Conservation (phyloP, 2,329 filamentous ascomycete genomes). For the Sarocladium oryzae region DNA sequence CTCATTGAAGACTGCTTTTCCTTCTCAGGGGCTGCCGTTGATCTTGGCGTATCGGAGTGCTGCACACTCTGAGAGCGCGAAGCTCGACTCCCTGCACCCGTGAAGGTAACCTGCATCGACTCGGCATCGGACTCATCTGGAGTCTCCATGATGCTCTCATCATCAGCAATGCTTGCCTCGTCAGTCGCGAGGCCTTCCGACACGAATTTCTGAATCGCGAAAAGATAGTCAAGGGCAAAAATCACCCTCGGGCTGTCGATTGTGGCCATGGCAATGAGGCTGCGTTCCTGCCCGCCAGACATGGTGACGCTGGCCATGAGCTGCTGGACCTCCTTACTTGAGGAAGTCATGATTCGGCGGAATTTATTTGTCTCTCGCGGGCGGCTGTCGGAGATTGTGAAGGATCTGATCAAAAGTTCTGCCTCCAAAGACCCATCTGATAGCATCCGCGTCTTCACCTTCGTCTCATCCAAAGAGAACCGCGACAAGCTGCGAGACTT, state of each 20-base stretch:
- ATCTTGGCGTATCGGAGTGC: conserved; percentile 14
- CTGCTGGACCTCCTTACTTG: conserved; percentile 91
- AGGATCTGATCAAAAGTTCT: conserved; percentile 87
- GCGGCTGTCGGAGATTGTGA: conserved; percentile 92
- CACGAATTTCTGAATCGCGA: conserved; percentile 80
- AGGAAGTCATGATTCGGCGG: conserved; percentile 94
- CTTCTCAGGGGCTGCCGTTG: neutral
- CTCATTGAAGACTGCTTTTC: conserved; percentile 45
- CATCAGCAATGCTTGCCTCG: conserved; percentile 38
- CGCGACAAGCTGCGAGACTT: conserved; percentile 79
- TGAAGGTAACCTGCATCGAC: conserved; percentile 43
- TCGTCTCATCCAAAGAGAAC: conserved; percentile 90
- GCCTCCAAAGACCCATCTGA: conserved; percentile 88
- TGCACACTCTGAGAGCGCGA: neutral
- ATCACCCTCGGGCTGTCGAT: conserved; percentile 94
- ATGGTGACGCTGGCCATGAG: conserved; percentile 98
- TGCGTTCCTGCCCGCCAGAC: conserved; percentile 73
- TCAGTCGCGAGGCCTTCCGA: conserved; percentile 59
- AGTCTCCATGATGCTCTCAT: conserved; percentile 49
- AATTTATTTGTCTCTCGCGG: conserved; percentile 88
- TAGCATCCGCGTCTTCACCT: conserved; percentile 85
- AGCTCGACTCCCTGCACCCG: conserved; percentile 17
- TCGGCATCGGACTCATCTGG: conserved; percentile 54
- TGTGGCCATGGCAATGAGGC: conserved; percentile 83
- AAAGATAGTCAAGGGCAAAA: conserved; percentile 91